Base-by-base conservation (phyloP, 2,329 filamentous ascomycete species). In the Penicillium glabrum region DNA sequence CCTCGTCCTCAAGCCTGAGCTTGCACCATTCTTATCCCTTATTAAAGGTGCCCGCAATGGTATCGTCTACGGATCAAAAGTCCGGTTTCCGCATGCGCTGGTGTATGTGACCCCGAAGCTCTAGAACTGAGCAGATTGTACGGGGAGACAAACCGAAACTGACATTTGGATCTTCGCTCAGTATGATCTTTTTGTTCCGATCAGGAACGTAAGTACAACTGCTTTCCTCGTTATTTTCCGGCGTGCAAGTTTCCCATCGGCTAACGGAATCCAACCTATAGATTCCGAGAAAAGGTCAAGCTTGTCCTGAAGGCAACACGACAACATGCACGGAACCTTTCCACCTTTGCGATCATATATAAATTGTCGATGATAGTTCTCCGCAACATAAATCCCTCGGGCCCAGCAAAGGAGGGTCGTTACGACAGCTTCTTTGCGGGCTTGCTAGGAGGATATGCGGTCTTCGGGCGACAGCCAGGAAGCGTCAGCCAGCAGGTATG, bases 131-230 rank as follows among this genome's bases (percentile, higher is more conserved):
- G 26, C 41, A 53, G 23, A 46, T 33, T 16, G 9, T 16, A 37
- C n/a, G 37, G 41, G 16, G 19, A 21, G 27, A 27, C n/a, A 37
- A 23, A 51, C 63, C 68, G 58, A 41, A 23, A 69, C 58, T 31
- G 21, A 48, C 39, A 39, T 27, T 37, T 37, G 23, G 27, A 52
- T 52, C 1, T 50, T 29, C 21, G 19, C 41, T 48, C 67, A 92
- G 89, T 51, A 99, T 99, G 93, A 91, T 97, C 65, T 89, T 98
- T 67, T 86, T 99, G 65, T 99, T 99, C 81, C 90, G 95, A 66
- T 91, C 89, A 10, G 95, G 93, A 79, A 89, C 89, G 83, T 91
- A 83, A 69, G 85, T 57, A 23, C 21, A 23, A 27, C 45, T 14
- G 31, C 82, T 37, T 37, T 10, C 16, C 35, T 37, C 16, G 14